Percentiles rank a stretch among this genome's conserved stretches.
These are phyloP conservation scores for Penicillium sp. DNA, from an alignment of 2,329 filamentous ascomycete species.

Conservation along the genomic window DNA sequence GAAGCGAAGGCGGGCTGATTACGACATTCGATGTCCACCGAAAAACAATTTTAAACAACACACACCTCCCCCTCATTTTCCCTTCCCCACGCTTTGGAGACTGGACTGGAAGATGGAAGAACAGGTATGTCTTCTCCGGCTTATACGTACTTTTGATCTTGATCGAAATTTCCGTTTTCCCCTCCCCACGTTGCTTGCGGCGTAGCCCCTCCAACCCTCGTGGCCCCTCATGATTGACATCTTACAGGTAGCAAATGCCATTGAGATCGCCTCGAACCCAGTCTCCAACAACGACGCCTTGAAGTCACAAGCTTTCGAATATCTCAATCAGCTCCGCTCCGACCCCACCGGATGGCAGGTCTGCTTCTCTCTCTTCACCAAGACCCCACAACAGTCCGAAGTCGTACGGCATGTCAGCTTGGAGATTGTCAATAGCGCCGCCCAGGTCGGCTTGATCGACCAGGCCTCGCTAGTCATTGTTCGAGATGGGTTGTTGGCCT, in stretches of 20 bases:
- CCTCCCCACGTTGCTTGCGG: constrained; percentile 5
- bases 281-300: constrained; percentile 67
- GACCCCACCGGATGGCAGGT: constrained; percentile 88
- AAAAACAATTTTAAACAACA: constrained; percentile 28
- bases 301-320: constrained; percentile 71
- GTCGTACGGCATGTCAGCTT: constrained; percentile 86
- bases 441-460: constrained; percentile 78
- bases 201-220: constrained; percentile 12
- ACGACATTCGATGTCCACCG: constrained; percentile 28
- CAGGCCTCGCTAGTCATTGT: constrained; percentile 70
- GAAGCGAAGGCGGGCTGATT: constrained; percentile 27
- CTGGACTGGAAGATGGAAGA: constrained; percentile 47
- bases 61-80: constrained; percentile 27
- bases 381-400: constrained; percentile 73
- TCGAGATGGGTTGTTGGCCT: constrained; percentile 78
- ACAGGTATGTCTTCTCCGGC: constrained; percentile 36
- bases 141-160: constrained; percentile 1
- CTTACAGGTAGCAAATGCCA: constrained; percentile 82
- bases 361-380: constrained; percentile 81
- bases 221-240: constrained; percentile 25
- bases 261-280: constrained; percentile 89
- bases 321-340: constrained; percentile 70
- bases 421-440: constrained; percentile 89
- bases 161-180: constrained; percentile 11
- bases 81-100: constrained; percentile 28